Percentiles rank a stretch among this genome's conserved stretches.
These are phyloP conservation scores for Tulasnella sp. DNA, from an alignment of 768 basidiomycete genomes.

Conservation along the genomic window DNA sequence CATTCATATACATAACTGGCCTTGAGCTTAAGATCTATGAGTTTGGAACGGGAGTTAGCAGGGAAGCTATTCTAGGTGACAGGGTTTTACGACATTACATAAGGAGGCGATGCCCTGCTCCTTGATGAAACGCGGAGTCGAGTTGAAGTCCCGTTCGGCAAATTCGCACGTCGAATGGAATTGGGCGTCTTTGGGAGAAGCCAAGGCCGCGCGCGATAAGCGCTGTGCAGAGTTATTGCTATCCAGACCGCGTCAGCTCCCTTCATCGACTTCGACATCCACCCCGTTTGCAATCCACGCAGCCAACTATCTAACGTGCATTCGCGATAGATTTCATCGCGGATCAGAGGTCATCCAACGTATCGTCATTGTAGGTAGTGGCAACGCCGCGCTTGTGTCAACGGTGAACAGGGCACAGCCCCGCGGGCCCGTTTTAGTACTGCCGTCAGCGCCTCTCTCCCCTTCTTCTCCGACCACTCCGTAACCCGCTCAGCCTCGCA, in stretches of 20 bases:
- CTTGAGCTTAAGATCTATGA: too few species aligned
- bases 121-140: too few species aligned
- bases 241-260: not conserved
- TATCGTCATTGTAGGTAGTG: not conserved
- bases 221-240: not conserved
- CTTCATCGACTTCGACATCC: not conserved
- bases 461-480: not conserved
- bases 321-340: not conserved
- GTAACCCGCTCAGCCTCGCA: conserved; percentile 1
- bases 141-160: not conserved
- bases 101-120: too few species aligned
- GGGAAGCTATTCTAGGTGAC: too few species aligned
- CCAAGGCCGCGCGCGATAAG: not conserved
- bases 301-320: not conserved
- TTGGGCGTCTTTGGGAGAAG: not conserved
- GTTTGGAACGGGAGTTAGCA: too few species aligned
- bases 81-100: too few species aligned
- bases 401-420: conserved; percentile 1
- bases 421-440: not conserved
- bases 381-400: not conserved
- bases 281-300: not conserved
- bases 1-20: too few species aligned
- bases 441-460: not conserved
- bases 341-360: not conserved
- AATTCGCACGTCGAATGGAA: not conserved